phyloP scores from a whole-genome alignment of 768 basidiomycete genomes.

The Pisolithus orientalis region DNA sequence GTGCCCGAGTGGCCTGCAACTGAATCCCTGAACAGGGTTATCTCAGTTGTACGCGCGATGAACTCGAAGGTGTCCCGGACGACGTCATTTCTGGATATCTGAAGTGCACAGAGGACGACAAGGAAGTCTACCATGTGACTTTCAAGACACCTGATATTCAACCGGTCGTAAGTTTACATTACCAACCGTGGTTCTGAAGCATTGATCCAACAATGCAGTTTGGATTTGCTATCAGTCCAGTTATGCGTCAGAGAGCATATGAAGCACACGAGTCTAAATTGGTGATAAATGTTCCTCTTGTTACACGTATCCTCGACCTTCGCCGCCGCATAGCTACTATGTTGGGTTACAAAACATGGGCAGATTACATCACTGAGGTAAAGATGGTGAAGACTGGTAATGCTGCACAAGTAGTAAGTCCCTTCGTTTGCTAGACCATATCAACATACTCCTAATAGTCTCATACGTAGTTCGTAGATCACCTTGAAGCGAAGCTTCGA shows the following conservation, averaged over 20 bases:
- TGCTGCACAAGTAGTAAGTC: slow-evolving; percentile 48
- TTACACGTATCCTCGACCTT: slow-evolving; percentile 60
- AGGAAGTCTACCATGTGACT: slow-evolving; percentile 64
- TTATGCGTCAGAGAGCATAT: slow-evolving; percentile 59
- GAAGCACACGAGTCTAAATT: slow-evolving; percentile 67
- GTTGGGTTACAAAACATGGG: slow-evolving; percentile 74
- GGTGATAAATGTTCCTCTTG: slow-evolving; percentile 60
- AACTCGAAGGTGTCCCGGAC: slow-evolving; percentile 73
- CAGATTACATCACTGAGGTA: slow-evolving; percentile 76
- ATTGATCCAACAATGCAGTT: slow-evolving; percentile 38
- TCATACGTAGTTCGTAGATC: slow-evolving; percentile 58
- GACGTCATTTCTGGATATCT: slow-evolving; percentile 75
- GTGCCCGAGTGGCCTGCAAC: background rate
- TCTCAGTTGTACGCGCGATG: slow-evolving; percentile 60
- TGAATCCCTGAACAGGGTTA: slow-evolving; percentile 36
- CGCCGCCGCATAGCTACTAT: slow-evolving; percentile 64
- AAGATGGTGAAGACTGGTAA: slow-evolving; percentile 79
- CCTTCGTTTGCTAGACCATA: background rate
- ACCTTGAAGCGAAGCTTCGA: slow-evolving; percentile 65
- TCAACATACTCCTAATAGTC: background rate
- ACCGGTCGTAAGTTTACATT: slow-evolving; percentile 49
- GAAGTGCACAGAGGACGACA: slow-evolving; percentile 52
- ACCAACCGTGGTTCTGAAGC: background rate
- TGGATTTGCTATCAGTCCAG: slow-evolving; percentile 69
- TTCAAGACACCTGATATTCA: slow-evolving; percentile 81